Evolutionary conservation across 1,139 yeast species (phyloP).

Genomic region (Debaryomyces subglobosus): DNA sequence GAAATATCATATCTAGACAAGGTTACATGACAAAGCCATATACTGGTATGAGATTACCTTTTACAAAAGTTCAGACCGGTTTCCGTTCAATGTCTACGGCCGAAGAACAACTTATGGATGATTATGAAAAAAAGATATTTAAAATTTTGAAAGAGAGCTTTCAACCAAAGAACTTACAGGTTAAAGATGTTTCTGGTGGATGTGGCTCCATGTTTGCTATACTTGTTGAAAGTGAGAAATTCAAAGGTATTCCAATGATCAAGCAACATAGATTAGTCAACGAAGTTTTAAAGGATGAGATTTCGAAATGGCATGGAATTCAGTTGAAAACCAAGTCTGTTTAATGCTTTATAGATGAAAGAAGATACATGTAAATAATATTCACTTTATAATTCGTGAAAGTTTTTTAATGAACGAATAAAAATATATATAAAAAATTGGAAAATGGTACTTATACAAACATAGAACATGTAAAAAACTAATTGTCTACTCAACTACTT

Average conservation of each 20-base stretch:
- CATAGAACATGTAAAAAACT: neutral
- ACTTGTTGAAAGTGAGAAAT: slow-evolving; percentile 67
- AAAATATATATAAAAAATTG: slow-evolving; percentile 4
- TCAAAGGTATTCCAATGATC: slow-evolving; percentile 79
- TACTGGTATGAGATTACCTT: neutral
- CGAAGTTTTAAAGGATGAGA: slow-evolving; percentile 79
- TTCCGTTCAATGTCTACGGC: slow-evolving; percentile 9
- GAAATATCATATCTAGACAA: neutral
- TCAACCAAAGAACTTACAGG: slow-evolving; percentile 61
- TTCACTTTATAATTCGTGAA: neutral
- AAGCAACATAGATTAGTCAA: slow-evolving; percentile 94
- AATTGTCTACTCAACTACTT: slow-evolving; percentile 57
- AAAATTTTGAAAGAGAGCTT: slow-evolving; percentile 57
- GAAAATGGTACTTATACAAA: slow-evolving; percentile 6
- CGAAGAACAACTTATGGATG: slow-evolving; percentile 44
- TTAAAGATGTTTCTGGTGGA: slow-evolving; percentile 86
- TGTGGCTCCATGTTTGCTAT: slow-evolving; percentile 99
- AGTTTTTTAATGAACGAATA: neutral
- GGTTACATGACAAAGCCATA: neutral
- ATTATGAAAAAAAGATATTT: slow-evolving; percentile 69
- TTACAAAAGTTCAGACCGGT: neutral
- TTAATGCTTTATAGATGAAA: slow-evolving; percentile 3
- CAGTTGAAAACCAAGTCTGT: slow-evolving; percentile 74
- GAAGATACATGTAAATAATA: neutral
- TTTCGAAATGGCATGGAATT: slow-evolving; percentile 91